Evolutionary conservation across 192 early-diverging fungal genomes (phyloP), one percentile per base, ranked within the genome.

Genomic region (Coemansia sp.): DNA sequence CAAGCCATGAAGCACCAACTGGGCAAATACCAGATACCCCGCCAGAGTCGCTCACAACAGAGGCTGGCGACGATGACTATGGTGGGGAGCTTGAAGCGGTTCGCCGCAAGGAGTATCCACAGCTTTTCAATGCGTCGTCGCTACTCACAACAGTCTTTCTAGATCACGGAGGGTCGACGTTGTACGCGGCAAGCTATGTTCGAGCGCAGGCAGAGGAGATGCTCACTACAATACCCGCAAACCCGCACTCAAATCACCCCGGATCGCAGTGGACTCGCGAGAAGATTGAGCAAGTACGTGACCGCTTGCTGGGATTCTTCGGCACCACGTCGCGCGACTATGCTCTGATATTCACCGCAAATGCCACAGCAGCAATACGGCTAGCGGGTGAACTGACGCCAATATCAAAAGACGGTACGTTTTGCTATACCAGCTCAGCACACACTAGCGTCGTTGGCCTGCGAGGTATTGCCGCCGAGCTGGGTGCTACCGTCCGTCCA

Each of bases 391-490:
- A 95, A 45, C 66, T 82, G 16, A 73, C 90, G n/a, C 86, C 88
- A 23, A 86, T 90, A 83, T 33, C 68, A 1, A 71, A 59, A n/a
- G 38, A 45, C 5, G 68, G 65, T 11, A 64, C 69, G 45, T 83
- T 88, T 53, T 89, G 83, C 20, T 87, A 89, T 59, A 82, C 90
- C n/a, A 70, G 83, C 3, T 87, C 86, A 56, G 76, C 83, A 34
- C 94, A 95, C 59, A 94, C 91, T 3, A 90, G 88, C 57, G 68
- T 93, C 0, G 83, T 93, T 9, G 93, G 93, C 0, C 67, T 95
- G 53, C 76, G 93, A 13, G 77, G 82, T 3, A 55, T 89, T 21
- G 87, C 82, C 3, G 65, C 76, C 5, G 66, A 73, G 14, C 60
- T 48, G 7, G 82, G 79, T 1, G 65, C 60, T 1, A 24, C 48